Evolutionary conservation across 2,329 filamentous ascomycete genomes (phyloP).

Genomic region (Fusarium oxysporum): DNA sequence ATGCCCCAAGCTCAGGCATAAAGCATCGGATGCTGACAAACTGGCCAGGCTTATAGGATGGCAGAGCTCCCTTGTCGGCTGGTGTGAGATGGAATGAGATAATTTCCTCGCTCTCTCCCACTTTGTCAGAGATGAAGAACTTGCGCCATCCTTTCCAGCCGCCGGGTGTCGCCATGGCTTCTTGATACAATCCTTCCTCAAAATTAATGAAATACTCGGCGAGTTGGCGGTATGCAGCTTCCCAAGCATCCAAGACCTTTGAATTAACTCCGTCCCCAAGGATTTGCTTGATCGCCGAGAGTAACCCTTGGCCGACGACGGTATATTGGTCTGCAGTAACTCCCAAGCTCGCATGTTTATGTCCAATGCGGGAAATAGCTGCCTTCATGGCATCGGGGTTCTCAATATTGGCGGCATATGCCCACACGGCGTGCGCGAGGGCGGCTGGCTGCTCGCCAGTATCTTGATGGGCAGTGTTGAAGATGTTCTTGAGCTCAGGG

Average conservation of each 20-base stretch:
- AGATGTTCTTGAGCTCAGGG: neutral
- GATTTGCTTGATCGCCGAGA: neutral
- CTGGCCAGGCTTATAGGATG: neutral
- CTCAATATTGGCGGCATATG: neutral
- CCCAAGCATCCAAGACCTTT: neutral
- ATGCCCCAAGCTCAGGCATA: neutral
- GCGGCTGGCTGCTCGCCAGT: neutral
- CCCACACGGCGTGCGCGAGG: neutral
- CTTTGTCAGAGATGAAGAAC: neutral
- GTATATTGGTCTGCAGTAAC: neutral
- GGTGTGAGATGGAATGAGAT: neutral
- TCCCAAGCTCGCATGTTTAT: neutral
- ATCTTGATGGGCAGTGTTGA: neutral
- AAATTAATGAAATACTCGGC: neutral
- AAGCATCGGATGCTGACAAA: neutral
- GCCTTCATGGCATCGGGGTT: neutral
- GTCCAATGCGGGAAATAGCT: neutral
- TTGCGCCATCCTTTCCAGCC: neutral
- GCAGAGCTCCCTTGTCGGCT: neutral
- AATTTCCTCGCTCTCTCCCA: neutral
- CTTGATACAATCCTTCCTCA: neutral
- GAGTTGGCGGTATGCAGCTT: neutral
- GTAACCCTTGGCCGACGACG: neutral
- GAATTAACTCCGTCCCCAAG: neutral
- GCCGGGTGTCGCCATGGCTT: neutral